Conservation (phyloP, 2,329 filamentous ascomycete species). For the Pestalotiopsis fici region DNA sequence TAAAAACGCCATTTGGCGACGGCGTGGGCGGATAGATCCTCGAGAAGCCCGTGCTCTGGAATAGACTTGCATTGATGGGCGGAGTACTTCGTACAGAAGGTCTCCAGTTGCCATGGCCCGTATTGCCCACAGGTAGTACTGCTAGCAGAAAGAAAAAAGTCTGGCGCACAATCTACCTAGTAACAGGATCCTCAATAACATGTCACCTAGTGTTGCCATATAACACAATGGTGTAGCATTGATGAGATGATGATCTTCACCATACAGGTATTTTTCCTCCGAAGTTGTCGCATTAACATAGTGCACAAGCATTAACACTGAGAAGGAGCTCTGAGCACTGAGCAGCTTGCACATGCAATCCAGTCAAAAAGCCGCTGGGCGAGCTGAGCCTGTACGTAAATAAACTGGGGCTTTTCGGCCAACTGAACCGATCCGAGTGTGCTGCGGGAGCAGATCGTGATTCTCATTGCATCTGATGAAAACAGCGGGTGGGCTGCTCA, state of each 20-base stretch:
- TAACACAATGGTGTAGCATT: neutral
- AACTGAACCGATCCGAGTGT: neutral
- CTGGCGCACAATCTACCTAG: neutral
- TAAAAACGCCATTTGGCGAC: neutral
- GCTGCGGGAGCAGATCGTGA: conserved; percentile 2
- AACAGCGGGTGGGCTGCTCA: neutral
- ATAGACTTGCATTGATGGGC: neutral
- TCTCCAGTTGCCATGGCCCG: neutral
- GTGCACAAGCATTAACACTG: neutral
- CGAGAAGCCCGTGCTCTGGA: neutral
- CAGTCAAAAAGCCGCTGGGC: neutral
- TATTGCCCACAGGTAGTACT: neutral
- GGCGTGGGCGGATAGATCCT: conserved; percentile 2
- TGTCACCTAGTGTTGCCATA: neutral
- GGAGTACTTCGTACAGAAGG: neutral
- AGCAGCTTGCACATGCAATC: neutral
- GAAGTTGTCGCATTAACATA: neutral
- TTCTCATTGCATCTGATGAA: neutral
- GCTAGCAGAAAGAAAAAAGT: neutral
- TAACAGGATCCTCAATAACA: neutral
- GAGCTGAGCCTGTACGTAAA: neutral
- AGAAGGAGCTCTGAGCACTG: neutral
- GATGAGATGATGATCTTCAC: neutral
- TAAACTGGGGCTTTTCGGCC: neutral
- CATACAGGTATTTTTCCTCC: neutral